Evolutionary conservation across 257 asterid species (phyloP), one percentile per base, ranked within the genome.

Genomic region (Primulina eburnea): DNA sequence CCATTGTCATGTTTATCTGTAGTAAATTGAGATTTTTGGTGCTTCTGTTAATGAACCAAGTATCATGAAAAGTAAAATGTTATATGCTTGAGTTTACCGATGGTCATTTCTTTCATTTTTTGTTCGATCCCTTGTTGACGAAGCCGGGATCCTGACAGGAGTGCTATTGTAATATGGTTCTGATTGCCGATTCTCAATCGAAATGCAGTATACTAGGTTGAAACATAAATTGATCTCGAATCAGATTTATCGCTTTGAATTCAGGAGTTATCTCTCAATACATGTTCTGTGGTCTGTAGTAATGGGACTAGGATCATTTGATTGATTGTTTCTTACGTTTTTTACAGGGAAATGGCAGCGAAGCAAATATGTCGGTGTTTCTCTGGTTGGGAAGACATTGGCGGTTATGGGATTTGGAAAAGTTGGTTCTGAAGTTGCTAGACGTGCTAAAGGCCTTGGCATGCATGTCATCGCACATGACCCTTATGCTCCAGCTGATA

Each of bases 361-460:
- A 8, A 79, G 8, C 32, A 81, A 81, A 58, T 84, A 84, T 32
- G 89, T 84, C 62, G 89, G 89, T 33, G 97, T 93, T 62, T 93
- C 99, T 33, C 76, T 93, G 65, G 97, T 90, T 40, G 97, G 99
- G 74, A 93, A 93, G 83, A 93, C 99, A 28, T 16, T 93, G 76
- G 96, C 96, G 6, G 83, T 93, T 43, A 85, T 93, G 99, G 99
- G 99, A 58, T 93, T 93, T 37, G 97, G 99, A 30, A 93, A 93
- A 73, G 99, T 93, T 67, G 89, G 89, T 58, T 81, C 89, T 4
- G 89, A 84, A 74, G 89, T 84, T 66, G 89, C 89, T 4, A 81
- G 99, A 50, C 92, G 99, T 17, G 99, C 99, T 1, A 93, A 91
- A 71, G 99, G 99, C 62, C 96, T 93, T 0, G 99, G 99, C 10